Evolutionary conservation across 1,139 yeast genomes (phyloP), one percentile per base, ranked within the genome.

Genomic region (Hyphopichia buzzinii): DNA sequence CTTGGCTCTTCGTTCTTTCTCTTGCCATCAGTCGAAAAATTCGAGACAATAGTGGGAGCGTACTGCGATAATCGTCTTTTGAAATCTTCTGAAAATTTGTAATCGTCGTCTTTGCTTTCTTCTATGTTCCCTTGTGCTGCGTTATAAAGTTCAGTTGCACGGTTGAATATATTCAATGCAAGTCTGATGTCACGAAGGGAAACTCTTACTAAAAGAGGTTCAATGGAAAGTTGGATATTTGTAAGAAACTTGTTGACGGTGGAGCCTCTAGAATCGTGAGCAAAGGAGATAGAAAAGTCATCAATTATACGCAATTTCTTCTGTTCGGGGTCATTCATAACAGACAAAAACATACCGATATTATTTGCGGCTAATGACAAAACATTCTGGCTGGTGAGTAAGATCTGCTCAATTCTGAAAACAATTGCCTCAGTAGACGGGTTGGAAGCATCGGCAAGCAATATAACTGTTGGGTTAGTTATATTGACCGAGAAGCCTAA

Each of bases 131-230:
- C 56, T 32, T 62, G 60, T 0, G 62, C 55, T 23, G 59, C 57
- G 11, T 55, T 51, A 42, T 74, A 76, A 42, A 86, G 63, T 13
- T 74, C 78, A 3, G 83, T 74, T 0, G 96, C 96, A 41, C 72
- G 77, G 47, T 84, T 79, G 46, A 89, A 73, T 26, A 92, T 86
- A 12, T 73, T 67, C 48, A 84, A 57, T 0, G 96, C 97, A 35
- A 94, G 69, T 33, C 88, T 65, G 31, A 94, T 85, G 65, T 94
- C 99, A 44, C 96, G 73, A 38, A 92, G 63, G 0, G 97, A 89
- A 13, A 94, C 74, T 44, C 97, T 74, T 55, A 92, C 57, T 26
- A 90, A 67, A 30, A 94, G 59, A 0, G 95, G 95, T 41, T 92
- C 97, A 26, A 92, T 70, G 1, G 89, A 77, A 4, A 85, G 73